Conservation (phyloP, 768 basidiomycete species). For the Suillus occidentalis region DNA sequence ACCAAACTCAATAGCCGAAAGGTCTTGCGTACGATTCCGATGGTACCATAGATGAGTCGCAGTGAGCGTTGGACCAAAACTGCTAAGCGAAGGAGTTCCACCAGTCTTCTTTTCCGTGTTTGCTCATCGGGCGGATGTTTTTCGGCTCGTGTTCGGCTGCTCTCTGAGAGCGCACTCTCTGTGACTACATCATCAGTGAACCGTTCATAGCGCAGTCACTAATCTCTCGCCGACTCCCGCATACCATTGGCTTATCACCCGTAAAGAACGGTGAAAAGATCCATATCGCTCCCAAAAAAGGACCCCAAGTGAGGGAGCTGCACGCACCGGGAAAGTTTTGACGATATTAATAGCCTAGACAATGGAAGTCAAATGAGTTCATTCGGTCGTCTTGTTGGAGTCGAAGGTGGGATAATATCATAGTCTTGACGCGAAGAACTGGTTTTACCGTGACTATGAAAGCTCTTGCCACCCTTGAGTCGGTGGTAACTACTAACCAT, state of each 20-base stretch:
- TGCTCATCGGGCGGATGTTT: neutral
- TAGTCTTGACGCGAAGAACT: conserved; percentile 79
- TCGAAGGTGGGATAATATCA: conserved; percentile 46
- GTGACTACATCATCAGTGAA: no score
- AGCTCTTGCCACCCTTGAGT: neutral
- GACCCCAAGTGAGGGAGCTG: conserved; percentile 75
- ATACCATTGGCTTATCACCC: conserved; percentile 71
- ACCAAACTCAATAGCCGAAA: neutral
- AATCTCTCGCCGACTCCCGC: neutral
- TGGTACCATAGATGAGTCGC: neutral
- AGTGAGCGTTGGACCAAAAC: neutral
- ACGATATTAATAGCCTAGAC: conserved; percentile 33
- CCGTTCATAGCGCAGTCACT: neutral
- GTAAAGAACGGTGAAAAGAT: conserved; percentile 86
- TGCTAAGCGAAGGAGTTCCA: neutral
- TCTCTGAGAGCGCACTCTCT: neutral
- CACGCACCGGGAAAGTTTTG: conserved; percentile 11
- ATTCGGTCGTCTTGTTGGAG: conserved; percentile 74
- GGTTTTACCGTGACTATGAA: conserved; percentile 62
- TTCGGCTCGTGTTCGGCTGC: neutral
- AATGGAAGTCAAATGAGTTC: conserved; percentile 39
- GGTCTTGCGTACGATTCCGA: neutral
- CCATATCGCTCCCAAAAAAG: conserved; percentile 85
- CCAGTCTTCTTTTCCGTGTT: neutral
- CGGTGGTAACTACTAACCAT: conserved; percentile 3